phyloP scores from a whole-genome alignment of 805 yeast species.

The Dipodascus geniculatus region DNA sequence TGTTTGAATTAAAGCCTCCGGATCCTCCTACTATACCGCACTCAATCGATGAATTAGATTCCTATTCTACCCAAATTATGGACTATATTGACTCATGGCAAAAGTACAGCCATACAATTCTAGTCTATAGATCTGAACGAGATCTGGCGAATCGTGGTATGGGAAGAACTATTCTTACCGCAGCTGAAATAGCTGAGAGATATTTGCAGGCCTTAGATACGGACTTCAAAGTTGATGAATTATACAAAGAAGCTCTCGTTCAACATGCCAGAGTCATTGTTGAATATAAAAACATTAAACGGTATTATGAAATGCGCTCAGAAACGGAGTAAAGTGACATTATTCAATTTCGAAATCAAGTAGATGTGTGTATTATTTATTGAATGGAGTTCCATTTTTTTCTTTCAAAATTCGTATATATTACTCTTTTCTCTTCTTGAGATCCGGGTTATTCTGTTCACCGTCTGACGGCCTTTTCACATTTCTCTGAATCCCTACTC shows the following conservation, averaged over 20 bases:
- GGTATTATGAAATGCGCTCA: background rate
- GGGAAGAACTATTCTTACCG: slow-evolving; percentile 6
- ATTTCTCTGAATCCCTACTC: background rate
- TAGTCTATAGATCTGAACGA: slow-evolving; percentile 16
- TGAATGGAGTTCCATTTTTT: background rate
- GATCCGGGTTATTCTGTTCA: background rate
- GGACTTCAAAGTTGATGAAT: slow-evolving; percentile 15
- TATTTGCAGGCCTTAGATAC: slow-evolving; percentile 17
- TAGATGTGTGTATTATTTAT: background rate
- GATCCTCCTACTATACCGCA: slow-evolving; percentile 13
- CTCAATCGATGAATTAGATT: slow-evolving; percentile 8
- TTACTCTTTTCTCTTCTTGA: background rate
- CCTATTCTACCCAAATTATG: slow-evolving; percentile 12
- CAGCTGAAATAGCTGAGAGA: background rate
- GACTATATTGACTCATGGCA: slow-evolving; percentile 16
- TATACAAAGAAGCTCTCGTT: slow-evolving; percentile 13
- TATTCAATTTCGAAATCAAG: background rate
- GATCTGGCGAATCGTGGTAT: slow-evolving; percentile 14
- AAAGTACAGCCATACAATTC: slow-evolving; percentile 15
- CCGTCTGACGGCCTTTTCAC: background rate
- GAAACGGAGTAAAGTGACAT: background rate
- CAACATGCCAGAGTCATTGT: background rate
- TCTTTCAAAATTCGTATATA: background rate
- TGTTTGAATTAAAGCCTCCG: slow-evolving; percentile 17
- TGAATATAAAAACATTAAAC: background rate